Conservation (phyloP, 106 monocot species). For the Allium fistulosum region DNA sequence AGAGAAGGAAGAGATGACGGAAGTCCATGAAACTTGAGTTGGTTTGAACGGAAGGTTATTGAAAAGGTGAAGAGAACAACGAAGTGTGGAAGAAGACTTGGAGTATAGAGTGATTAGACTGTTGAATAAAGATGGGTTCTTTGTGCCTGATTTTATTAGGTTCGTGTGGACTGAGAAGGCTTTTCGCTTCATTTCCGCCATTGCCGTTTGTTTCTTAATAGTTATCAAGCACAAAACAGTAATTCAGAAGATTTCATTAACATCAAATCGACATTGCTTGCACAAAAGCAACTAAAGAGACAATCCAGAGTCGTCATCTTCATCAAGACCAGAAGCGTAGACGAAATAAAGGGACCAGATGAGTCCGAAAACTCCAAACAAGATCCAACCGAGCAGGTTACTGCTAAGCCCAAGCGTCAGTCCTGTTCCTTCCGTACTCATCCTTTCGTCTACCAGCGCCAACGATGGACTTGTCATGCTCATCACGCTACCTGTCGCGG, state of each 20-base stretch:
- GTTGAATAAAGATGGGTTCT: slow-evolving; percentile 24
- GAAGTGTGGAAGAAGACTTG: slow-evolving; percentile 9
- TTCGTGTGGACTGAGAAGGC: slow-evolving; percentile 8
- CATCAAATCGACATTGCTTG: no score
- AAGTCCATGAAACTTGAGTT: slow-evolving; percentile 29
- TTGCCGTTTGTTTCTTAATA: no score
- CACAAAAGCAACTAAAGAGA: slow-evolving; percentile 26
- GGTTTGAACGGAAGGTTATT: slow-evolving; percentile 31
- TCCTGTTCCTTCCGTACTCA: slow-evolving; percentile 71
- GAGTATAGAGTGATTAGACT: slow-evolving; percentile 36
- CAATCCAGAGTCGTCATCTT: slow-evolving; percentile 68
- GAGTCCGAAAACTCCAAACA: slow-evolving; percentile 52
- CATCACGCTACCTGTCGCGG: slow-evolving; percentile 24
- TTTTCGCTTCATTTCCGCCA: not conserved
- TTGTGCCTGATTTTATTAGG: slow-evolving; percentile 22
- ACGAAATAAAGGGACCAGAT: slow-evolving; percentile 62
- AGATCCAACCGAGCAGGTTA: slow-evolving; percentile 59
- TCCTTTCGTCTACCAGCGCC: slow-evolving; percentile 64
- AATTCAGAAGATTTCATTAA: no score
- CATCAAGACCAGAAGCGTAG: slow-evolving; percentile 52
- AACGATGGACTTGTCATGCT: slow-evolving; percentile 27
- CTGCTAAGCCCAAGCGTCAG: slow-evolving; percentile 60
- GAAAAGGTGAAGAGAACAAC: slow-evolving; percentile 26
- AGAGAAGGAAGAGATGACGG: slow-evolving; percentile 29
- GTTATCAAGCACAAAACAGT: no score